A percentile compares a stretch with the other conserved stretches of the same genome.
Conservation (phyloP, 768 basidiomycete species). For the Boletus barrowsii region DNA sequence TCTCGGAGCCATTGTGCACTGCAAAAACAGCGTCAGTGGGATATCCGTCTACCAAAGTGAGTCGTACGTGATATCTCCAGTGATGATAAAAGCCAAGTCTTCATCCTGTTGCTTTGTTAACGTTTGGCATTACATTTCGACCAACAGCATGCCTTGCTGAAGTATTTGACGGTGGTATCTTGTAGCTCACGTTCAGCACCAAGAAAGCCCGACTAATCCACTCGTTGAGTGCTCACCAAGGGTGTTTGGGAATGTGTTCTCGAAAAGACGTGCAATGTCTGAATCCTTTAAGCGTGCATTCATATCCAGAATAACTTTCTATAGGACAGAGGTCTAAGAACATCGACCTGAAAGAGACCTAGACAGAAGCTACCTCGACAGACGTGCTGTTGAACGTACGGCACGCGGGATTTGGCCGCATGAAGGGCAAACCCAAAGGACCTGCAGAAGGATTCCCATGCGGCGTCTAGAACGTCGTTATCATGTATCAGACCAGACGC, state of each 20-base stretch:
- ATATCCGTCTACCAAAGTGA: background rate
- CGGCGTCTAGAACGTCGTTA: constrained; percentile 38
- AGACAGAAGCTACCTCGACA: constrained; percentile 54
- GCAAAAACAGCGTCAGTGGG: constrained; percentile 5
- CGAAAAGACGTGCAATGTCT: constrained; percentile 73
- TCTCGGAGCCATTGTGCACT: constrained; percentile 86
- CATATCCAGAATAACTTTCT: constrained; percentile 78
- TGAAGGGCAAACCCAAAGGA: constrained; percentile 61
- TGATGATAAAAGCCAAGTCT: constrained; percentile 78
- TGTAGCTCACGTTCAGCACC: background rate
- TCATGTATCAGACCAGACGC: background rate
- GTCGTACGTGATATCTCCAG: constrained; percentile 75
- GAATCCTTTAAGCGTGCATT: constrained; percentile 68
- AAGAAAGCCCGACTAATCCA: background rate
- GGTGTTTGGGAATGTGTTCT: constrained; percentile 82
- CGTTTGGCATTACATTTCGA: background rate
- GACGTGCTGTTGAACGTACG: constrained; percentile 74
- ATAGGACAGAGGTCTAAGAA: background rate
- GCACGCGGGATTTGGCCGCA: constrained; percentile 67
- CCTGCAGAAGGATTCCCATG: constrained; percentile 62
- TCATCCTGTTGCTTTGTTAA: constrained; percentile 41
- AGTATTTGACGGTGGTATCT: constrained; percentile 83
- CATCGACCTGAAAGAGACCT: background rate
- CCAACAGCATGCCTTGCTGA: constrained; percentile 45
- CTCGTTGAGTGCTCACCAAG: constrained; percentile 46